phyloP scores from a whole-genome alignment of 2,329 filamentous ascomycete species.

The Trichoderma atrobrunneum region DNA sequence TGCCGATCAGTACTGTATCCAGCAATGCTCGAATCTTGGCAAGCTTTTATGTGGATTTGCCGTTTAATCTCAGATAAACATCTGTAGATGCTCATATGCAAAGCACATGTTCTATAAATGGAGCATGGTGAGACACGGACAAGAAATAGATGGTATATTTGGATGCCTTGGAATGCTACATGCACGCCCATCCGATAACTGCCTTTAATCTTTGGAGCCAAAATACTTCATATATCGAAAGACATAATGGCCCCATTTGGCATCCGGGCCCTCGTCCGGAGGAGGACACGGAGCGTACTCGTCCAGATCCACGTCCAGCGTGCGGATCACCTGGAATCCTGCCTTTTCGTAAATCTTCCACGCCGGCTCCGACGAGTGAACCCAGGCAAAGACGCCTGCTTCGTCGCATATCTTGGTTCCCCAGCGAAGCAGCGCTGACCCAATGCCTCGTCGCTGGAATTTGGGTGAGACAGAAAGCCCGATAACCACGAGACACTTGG shows the following conservation, averaged over 20 bases:
- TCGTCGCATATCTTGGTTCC: conserved; percentile 32
- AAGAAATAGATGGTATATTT: neutral
- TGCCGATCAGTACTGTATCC: neutral
- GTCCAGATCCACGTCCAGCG: conserved; percentile 33
- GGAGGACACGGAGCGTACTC: conserved; percentile 30
- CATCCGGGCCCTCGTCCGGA: conserved; percentile 25
- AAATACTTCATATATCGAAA: conserved; percentile 35
- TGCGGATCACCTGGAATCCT: conserved; percentile 31
- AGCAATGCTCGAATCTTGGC: neutral
- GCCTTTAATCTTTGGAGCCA: neutral
- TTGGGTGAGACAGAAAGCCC: conserved; percentile 32
- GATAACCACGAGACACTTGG: conserved; percentile 33
- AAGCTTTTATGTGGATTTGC: neutral
- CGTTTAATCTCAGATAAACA: neutral
- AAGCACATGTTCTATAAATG: neutral
- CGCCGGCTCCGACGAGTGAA: conserved; percentile 34
- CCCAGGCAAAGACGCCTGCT: conserved; percentile 33
- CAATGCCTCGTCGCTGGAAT: conserved; percentile 33
- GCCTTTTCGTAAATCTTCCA: conserved; percentile 31
- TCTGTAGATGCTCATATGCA: neutral
- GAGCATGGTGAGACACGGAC: neutral
- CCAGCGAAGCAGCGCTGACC: conserved; percentile 32
- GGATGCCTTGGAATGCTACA: conserved; percentile 3
- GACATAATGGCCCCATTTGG: conserved; percentile 34
- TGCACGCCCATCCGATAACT: neutral